Evolutionary conservation across 2,329 filamentous ascomycete genomes (phyloP), one percentile per base, ranked within the genome.

Genomic region (Hypoxylon sp.): DNA sequence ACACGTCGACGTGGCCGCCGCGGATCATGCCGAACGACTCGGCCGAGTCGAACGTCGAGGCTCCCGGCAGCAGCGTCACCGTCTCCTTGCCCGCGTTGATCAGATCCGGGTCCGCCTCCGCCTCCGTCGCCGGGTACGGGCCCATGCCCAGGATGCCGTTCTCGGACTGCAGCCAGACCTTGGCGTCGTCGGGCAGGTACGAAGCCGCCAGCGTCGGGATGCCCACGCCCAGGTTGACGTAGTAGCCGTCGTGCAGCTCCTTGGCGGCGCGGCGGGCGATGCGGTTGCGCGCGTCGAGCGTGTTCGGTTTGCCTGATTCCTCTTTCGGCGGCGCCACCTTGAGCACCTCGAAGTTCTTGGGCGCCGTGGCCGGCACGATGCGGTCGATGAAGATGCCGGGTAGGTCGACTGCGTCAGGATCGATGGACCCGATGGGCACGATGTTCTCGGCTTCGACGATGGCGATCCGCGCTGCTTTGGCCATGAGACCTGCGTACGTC

Each of bases 11-110:
- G 73, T 93, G 91, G 0, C 93, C 93, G 53, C 92, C 91, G 9
- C 93, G 87, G 71, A 96, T 96, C 93, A 96, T 96, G 71, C 87
- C 89, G 74, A 96, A 96, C 0, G 91, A 93, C 78, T 96, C 93
- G 67, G 90, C 85, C 45, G 88, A 91, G 76, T 93, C 92, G 72
- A 96, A 96, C 8, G 88, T 91, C 0, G 90, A 85, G 0, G 91
- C 92, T 1, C 93, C 93, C 0, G 91, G 89, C 0, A 93, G 80
- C 0, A 96, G 84, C 0, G 93, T 96, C 0, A 94, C 91, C 0
- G 92, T 96, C 77, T 96, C 92, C 76, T 96, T 96, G 61, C 93
- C 92, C 0, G 93, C 93, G 72, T 96, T 96, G 80, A 96, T 90
- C 67, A 94, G 87, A 71, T 95, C 92, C 72, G 91, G 81, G 75